Base-by-base conservation (phyloP, 202 grass and related monocot species). In the Musa balbisiana region DNA sequence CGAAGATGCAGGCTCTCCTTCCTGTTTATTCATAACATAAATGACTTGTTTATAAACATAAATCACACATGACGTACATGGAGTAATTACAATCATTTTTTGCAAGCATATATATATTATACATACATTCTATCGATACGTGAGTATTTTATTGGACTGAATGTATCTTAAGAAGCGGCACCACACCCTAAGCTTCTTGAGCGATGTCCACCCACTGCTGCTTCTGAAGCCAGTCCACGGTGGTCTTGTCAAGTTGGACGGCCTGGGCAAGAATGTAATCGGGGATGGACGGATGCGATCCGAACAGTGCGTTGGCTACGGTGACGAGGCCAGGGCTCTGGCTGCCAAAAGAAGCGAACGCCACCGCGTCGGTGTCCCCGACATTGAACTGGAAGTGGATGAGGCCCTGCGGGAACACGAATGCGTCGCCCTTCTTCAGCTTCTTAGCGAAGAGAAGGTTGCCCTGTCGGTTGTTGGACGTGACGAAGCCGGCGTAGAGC, bases 331-430 rank as follows among this genome's bases (percentile, higher is more conserved):
- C 82, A 15, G 83, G 77, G 71, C 58, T 76, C 49, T 80, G 83
- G 63, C 76, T 76, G 0, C n/a, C 56, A 22, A 68, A 49, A 29
- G 51, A 8, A 52, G 83, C 56, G 77, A 79, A 60, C 49, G 84
- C 80, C 20, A 86, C 80, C 1, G 84, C 80, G 2, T 64, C 62
- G 14, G 49, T 23, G 0, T 27, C 52, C 16, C 73, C 79, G 14
- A 26, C 11, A 2, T 83, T 83, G 75, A 83, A 67, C 52, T 83
- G 81, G 68, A 84, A 84, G 69, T 84, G 82, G 21, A 84, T 62
- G 23, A 84, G 24, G 52, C 76, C 82, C 13, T 74, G 22, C 1
- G 82, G 82, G 55, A 84, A 84, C 23, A 80, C 50, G 59, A 67
- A 84, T 2, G 79, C 76, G 52, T 84, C 82, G 2, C 82, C 82